Evolutionary conservation across 192 early-diverging fungal species (phyloP).

Genomic region (Haplosporangium gracile): DNA sequence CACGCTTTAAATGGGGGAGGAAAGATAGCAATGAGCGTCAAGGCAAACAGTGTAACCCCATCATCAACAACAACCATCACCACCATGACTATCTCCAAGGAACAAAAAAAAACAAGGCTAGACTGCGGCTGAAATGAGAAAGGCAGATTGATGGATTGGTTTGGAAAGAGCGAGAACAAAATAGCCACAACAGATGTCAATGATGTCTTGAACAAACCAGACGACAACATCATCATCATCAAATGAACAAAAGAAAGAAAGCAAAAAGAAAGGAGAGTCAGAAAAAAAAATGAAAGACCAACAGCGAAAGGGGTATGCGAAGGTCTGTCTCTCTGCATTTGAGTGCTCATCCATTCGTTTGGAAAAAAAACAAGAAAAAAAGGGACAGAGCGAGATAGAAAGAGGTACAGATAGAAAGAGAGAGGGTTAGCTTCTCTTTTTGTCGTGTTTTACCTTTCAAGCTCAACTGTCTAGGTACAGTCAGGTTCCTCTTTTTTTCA

Average conservation of each 20-base stretch:
- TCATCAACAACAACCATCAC: background rate
- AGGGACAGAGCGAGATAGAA: background rate
- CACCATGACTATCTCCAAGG: background rate
- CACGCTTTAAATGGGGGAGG: background rate
- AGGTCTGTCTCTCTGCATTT: background rate
- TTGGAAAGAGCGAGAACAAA: conserved; percentile 8
- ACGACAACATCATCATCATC: background rate
- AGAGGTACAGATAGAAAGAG: too few species aligned
- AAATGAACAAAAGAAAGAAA: background rate
- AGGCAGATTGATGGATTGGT: background rate
- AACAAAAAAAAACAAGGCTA: background rate
- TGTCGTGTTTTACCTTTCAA: too few species aligned
- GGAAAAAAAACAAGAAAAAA: background rate
- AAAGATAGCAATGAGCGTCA: background rate
- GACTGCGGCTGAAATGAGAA: background rate
- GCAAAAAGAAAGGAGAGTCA: background rate
- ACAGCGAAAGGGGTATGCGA: background rate
- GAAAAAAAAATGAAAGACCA: background rate
- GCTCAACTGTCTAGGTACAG: too few species aligned
- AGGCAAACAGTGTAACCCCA: background rate
- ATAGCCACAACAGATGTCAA: background rate
- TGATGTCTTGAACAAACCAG: background rate
- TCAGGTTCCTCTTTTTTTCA: background rate
- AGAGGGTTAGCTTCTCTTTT: background rate
- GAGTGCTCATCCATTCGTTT: background rate